These are phyloP conservation scores for Cryptosporidium parvum DNA, from an alignment of 169 alveolate genomes.

Conservation along the genomic window DNA sequence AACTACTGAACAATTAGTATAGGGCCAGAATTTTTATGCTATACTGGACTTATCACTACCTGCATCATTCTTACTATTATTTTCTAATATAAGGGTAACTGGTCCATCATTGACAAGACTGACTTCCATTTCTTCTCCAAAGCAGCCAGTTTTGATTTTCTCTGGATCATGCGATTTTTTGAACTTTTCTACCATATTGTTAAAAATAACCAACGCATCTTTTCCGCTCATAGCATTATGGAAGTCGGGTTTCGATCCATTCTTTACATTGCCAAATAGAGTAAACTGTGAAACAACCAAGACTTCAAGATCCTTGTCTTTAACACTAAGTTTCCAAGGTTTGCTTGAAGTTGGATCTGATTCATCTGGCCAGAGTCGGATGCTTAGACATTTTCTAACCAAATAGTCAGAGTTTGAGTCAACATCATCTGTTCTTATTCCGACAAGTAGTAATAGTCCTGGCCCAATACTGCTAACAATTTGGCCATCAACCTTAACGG, in stretches of 20 bases:
- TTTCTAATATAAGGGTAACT: constrained; percentile 86
- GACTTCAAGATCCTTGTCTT: constrained; percentile 86
- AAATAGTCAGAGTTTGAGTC: constrained; percentile 79
- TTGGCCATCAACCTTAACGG: constrained; percentile 84
- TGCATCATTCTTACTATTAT: constrained; percentile 22
- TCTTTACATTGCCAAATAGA: constrained; percentile 87
- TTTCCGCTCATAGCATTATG: constrained; percentile 92
- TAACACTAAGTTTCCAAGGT: constrained; percentile 88
- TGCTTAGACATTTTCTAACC: constrained; percentile 86
- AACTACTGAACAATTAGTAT: not conserved
- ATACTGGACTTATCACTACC: not conserved
- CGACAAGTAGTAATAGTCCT: constrained; percentile 88
- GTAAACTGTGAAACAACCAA: constrained; percentile 92
- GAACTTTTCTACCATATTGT: constrained; percentile 84
- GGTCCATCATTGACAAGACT: constrained; percentile 93
- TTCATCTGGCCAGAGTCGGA: constrained; percentile 87
- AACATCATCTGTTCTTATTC: constrained; percentile 85
- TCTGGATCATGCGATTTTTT: constrained; percentile 84
- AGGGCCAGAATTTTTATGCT: not conserved
- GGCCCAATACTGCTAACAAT: constrained; percentile 85
- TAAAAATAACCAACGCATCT: constrained; percentile 87
- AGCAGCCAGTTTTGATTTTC: constrained; percentile 88
- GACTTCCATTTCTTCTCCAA: constrained; percentile 91
- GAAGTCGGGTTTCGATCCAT: constrained; percentile 93
- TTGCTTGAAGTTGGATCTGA: constrained; percentile 75